A percentile compares a stretch with the other conserved stretches of the same genome.
phyloP scores from a whole-genome alignment of 2,329 filamentous ascomycete species.

The Lasiodiplodia sp. region DNA sequence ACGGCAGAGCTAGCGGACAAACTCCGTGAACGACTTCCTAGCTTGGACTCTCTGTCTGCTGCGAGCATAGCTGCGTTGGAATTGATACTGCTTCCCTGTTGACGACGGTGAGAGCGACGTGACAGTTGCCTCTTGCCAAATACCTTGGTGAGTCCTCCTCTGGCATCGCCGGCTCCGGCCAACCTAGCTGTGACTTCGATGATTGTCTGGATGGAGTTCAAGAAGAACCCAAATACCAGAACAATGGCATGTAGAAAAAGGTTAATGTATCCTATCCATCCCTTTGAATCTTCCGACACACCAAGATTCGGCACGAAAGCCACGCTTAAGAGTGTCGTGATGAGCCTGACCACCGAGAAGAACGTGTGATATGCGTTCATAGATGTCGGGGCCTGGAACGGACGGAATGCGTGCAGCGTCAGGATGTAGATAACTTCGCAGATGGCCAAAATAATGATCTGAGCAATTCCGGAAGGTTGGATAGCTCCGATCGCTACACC shows the following conservation, averaged over 20 bases:
- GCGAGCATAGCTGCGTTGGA: conserved; percentile 84
- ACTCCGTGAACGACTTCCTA: conserved; percentile 60
- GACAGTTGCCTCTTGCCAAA: conserved; percentile 92
- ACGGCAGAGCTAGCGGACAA: conserved; percentile 69
- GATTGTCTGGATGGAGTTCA: conserved; percentile 89
- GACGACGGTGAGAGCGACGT: conserved; percentile 68
- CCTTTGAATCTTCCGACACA: conserved; percentile 79
- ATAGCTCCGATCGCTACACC: conserved; percentile 92
- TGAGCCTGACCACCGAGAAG: conserved; percentile 79
- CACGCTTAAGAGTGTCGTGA: conserved; percentile 62
- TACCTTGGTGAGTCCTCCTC: conserved; percentile 83
- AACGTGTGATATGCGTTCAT: conserved; percentile 97
- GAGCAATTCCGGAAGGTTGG: conserved; percentile 90
- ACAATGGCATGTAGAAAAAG: conserved; percentile 85
- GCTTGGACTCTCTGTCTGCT: conserved; percentile 66
- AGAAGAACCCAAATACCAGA: conserved; percentile 87
- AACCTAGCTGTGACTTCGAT: conserved; percentile 86
- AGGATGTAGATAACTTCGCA: conserved; percentile 92
- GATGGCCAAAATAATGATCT: conserved; percentile 89
- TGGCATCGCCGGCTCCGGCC: conserved; percentile 78
- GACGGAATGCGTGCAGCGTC: conserved; percentile 86
- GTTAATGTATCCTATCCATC: conserved; percentile 95
- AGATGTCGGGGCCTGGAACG: conserved; percentile 88
- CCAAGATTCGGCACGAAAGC: conserved; percentile 85
- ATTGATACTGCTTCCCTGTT: conserved; percentile 79